A percentile compares a stretch with the other conserved stretches of the same genome.
phyloP scores from a whole-genome alignment of 306 rosid genomes.

The Ormosia emarginata region DNA sequence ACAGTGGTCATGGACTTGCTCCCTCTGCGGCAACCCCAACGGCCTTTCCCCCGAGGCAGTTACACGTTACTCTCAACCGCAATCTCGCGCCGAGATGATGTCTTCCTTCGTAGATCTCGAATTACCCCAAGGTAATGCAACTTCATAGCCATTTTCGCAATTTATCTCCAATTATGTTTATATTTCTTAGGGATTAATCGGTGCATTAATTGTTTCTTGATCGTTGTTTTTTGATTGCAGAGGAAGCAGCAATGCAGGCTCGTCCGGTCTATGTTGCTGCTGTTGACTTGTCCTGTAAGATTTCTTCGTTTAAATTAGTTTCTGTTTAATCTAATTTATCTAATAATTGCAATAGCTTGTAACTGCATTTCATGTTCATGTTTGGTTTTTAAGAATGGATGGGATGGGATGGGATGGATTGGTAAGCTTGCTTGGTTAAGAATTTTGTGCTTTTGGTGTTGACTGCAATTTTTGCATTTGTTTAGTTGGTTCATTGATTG shows the following conservation, averaged over 20 bases:
- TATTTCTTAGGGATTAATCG: too few species aligned
- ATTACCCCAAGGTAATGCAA: slow-evolving; percentile 35
- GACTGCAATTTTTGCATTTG: neutral
- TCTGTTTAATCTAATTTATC: neutral
- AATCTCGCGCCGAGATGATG: slow-evolving; percentile 79
- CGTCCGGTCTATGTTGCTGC: slow-evolving; percentile 95
- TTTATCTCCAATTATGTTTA: too few species aligned
- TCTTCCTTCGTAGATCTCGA: slow-evolving; percentile 97
- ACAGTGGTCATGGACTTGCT: slow-evolving; percentile 90
- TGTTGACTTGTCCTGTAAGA: slow-evolving; percentile 92
- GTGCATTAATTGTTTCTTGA: too few species aligned
- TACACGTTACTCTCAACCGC: slow-evolving; percentile 72
- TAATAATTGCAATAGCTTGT: neutral
- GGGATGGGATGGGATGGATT: neutral
- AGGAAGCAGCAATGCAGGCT: slow-evolving; percentile 41
- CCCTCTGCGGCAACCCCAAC: slow-evolving; percentile 82
- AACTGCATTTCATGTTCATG: too few species aligned
- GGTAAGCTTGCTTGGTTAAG: slow-evolving; percentile 1
- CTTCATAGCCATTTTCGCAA: neutral
- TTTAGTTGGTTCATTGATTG: neutral
- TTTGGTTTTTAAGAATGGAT: neutral
- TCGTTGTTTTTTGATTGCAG: too few species aligned
- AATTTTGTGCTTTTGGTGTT: neutral
- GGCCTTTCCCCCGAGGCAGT: slow-evolving; percentile 73
- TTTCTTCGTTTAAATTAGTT: neutral